Conservation (phyloP, 2,329 filamentous ascomycete species). For the Trichophyton equinum region DNA sequence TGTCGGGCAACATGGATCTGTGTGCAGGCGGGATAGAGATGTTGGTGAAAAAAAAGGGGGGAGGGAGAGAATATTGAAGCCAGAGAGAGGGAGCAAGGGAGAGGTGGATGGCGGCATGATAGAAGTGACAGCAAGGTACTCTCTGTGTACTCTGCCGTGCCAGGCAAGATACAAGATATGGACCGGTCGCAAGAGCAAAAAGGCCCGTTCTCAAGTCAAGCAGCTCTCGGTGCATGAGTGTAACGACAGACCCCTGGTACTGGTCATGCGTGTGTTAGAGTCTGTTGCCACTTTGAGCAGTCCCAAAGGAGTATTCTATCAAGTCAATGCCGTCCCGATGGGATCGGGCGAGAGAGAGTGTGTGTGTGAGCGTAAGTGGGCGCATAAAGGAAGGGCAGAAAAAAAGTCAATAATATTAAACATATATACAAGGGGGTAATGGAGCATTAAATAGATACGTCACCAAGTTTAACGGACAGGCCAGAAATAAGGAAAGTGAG, state of each 20-base stretch:
- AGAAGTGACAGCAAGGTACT: neutral
- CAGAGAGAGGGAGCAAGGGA: neutral
- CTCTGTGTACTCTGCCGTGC: neutral
- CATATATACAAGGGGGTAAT: neutral
- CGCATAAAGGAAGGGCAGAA: neutral
- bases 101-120: neutral
- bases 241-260: neutral
- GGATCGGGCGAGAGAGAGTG: neutral
- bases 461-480: neutral
- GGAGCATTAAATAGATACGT: neutral
- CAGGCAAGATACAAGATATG: neutral
- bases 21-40: neutral
- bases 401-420: conserved; percentile 2
- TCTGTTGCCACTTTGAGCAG: neutral
- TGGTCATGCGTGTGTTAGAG: neutral
- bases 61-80: neutral
- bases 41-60: neutral
- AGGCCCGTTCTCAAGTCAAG: conserved; percentile 1
- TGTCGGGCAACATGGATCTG: too few relatives aligned
- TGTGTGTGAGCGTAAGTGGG: neutral
- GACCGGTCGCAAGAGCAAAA: neutral
- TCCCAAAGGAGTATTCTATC: neutral
- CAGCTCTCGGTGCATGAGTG: neutral
- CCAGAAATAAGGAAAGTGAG: neutral
- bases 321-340: neutral